These are phyloP conservation scores for Mariannaea elegans DNA, from an alignment of 2,329 filamentous ascomycete genomes.

Conservation along the genomic window DNA sequence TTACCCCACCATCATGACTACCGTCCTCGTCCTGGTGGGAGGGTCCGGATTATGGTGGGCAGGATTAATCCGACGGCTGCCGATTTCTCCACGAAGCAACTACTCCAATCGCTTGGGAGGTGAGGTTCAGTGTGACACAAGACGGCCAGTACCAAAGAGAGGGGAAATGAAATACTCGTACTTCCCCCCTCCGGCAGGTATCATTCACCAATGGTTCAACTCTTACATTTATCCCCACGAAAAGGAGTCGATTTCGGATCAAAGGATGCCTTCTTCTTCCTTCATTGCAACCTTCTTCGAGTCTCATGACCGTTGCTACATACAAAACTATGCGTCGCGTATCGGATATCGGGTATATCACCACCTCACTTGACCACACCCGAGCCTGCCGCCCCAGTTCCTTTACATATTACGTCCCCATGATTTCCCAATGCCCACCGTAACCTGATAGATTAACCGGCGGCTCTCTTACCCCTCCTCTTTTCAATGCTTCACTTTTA, in stretches of 20 bases:
- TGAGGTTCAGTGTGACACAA: too few species aligned
- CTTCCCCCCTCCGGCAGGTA: not conserved
- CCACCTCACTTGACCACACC: slow-evolving; percentile 12
- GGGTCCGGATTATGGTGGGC: slow-evolving; percentile 35
- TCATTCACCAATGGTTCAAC: too few species aligned
- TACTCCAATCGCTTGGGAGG: not conserved
- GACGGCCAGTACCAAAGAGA: too few species aligned
- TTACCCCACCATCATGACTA: slow-evolving; percentile 24
- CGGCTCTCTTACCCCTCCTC: slow-evolving; percentile 3
- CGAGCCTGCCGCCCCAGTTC: slow-evolving; percentile 2
- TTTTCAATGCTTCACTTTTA: slow-evolving; percentile 23
- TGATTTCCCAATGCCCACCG: not conserved
- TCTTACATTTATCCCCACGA: slow-evolving; percentile 5
- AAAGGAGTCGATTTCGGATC: slow-evolving; percentile 1
- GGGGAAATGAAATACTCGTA: not conserved
- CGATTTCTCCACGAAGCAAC: slow-evolving; percentile 37
- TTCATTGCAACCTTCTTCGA: slow-evolving; percentile 18
- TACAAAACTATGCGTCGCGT: slow-evolving; percentile 23
- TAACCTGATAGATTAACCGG: not conserved
- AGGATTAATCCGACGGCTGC: slow-evolving; percentile 29
- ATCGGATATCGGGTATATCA: slow-evolving; percentile 27
- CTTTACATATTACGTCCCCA: not conserved
- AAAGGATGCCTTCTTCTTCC: slow-evolving; percentile 7
- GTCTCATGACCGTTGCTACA: not conserved
- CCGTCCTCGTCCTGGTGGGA: not conserved